Percentiles rank a stretch among this genome's conserved stretches.
These are phyloP conservation scores for Diplodia scrobiculata DNA, from an alignment of 2,329 filamentous ascomycete species.

Conservation along the genomic window DNA sequence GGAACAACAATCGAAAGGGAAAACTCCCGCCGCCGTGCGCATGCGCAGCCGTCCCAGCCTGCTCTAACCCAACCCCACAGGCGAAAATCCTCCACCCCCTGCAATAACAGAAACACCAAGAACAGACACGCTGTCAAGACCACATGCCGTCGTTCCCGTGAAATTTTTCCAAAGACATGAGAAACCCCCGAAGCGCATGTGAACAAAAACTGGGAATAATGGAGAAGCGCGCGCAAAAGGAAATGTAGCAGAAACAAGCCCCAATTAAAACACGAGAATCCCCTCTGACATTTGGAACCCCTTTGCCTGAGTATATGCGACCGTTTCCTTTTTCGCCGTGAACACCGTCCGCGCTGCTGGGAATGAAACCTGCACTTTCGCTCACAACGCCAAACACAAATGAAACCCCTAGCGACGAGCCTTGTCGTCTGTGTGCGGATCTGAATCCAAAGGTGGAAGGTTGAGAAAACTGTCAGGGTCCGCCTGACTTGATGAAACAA, in stretches of 20 bases:
- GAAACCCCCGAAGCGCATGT: conserved; percentile 1
- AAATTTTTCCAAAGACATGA: conserved; percentile 18
- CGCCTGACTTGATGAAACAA: conserved; percentile 16
- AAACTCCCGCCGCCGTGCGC: background rate
- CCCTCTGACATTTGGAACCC: conserved; percentile 20
- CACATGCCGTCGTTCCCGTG: conserved; percentile 24
- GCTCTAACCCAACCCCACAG: conserved; percentile 3
- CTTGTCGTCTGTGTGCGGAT: conserved; percentile 24
- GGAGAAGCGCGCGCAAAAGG: conserved; percentile 5
- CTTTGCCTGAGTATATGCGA: conserved; percentile 26
- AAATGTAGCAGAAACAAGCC: conserved; percentile 17
- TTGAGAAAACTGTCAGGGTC: conserved; percentile 2
- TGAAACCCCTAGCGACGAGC: conserved; percentile 24
- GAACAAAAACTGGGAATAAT: conserved; percentile 17
- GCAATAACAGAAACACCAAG: conserved; percentile 10
- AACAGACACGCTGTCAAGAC: conserved; percentile 21
- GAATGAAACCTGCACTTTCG: conserved; percentile 9
- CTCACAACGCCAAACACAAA: conserved; percentile 26
- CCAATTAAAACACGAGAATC: conserved; percentile 25
- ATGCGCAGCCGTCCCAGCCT: background rate
- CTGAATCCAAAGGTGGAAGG: conserved; percentile 9
- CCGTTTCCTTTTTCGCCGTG: conserved; percentile 23
- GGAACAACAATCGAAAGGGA: conserved; percentile 1
- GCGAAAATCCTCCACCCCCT: background rate
- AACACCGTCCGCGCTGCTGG: conserved; percentile 23